Conservation (phyloP, 2,329 filamentous ascomycete genomes). For the Incumbomyces delicatus region DNA sequence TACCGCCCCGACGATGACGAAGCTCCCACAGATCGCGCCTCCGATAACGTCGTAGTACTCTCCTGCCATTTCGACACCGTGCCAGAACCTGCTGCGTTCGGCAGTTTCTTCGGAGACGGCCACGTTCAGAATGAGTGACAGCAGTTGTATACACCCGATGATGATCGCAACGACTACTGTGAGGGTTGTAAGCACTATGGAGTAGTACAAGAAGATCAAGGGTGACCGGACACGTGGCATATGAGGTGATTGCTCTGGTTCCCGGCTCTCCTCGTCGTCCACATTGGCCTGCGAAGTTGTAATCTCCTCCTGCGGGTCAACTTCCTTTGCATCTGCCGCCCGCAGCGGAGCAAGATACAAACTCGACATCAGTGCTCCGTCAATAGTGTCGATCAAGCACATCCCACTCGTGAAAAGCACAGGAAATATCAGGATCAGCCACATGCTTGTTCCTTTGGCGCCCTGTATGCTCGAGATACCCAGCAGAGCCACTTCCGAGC, state of each 20-base stretch:
- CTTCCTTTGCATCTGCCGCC: slow-evolving; percentile 22
- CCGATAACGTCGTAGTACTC: slow-evolving; percentile 82
- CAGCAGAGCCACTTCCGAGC: slow-evolving; percentile 82
- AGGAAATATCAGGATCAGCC: slow-evolving; percentile 89
- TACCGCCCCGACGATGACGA: slow-evolving; percentile 64
- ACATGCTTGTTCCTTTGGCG: slow-evolving; percentile 75
- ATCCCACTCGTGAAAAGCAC: slow-evolving; percentile 90
- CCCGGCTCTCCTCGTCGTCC: slow-evolving; percentile 3
- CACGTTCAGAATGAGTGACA: slow-evolving; percentile 69
- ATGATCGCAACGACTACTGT: slow-evolving; percentile 76
- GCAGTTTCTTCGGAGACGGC: slow-evolving; percentile 46
- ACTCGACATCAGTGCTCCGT: slow-evolving; percentile 90
- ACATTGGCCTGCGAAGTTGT: slow-evolving; percentile 29
- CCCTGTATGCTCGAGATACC: slow-evolving; percentile 85
- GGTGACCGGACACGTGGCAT: slow-evolving; percentile 60
- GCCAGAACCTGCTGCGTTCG: slow-evolving; percentile 65
- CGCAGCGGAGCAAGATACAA: slow-evolving; percentile 59
- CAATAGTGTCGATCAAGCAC: slow-evolving; percentile 86
- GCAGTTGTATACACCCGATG: slow-evolving; percentile 75
- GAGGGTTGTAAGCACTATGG: slow-evolving; percentile 71
- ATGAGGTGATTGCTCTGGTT: not conserved
- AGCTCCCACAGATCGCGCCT: slow-evolving; percentile 74
- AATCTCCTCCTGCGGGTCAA: slow-evolving; percentile 27
- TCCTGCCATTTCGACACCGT: slow-evolving; percentile 65
- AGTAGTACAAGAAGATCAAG: slow-evolving; percentile 91